phyloP scores from a whole-genome alignment of 177 flowering plant genomes.

The Vitis hybrid region DNA sequence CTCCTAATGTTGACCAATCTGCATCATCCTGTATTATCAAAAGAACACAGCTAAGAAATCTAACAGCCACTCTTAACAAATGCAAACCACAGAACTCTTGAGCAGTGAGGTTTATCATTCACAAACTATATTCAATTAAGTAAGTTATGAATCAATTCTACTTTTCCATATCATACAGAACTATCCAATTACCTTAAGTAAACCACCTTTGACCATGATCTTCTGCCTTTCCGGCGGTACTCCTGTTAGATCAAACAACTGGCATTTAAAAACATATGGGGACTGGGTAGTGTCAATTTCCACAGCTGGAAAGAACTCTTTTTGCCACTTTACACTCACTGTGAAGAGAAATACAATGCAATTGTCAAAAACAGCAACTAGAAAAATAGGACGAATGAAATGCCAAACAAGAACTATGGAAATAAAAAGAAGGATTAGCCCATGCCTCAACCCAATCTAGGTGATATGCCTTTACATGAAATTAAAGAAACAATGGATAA shows the following conservation, averaged over 20 bases:
- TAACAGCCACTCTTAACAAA: no score
- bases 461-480: no score
- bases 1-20: slow-evolving; percentile 82
- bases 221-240: slow-evolving; percentile 98
- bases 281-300: slow-evolving; percentile 96
- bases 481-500: no score
- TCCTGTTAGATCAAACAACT: slow-evolving; percentile 90
- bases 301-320: slow-evolving; percentile 66
- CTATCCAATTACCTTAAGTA: slow-evolving; percentile 68
- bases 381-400: not conserved
- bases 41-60: not conserved
- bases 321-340: slow-evolving; percentile 99
- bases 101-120: not conserved
- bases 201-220: slow-evolving; percentile 97
- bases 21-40: slow-evolving; percentile 83
- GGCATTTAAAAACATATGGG: slow-evolving; percentile 89
- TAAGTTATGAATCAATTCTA: not conserved
- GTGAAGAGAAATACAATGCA: slow-evolving; percentile 14
- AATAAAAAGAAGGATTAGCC: no score
- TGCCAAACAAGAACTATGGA: not conserved
- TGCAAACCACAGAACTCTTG: no score
- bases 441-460: no score
- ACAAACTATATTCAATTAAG: not conserved
- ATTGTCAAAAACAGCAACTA: slow-evolving; percentile 1
- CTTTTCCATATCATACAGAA: not conserved